Evolutionary conservation across 1,284 basidiomycete species (phyloP).

Genomic region (Amylostereum areolatum): DNA sequence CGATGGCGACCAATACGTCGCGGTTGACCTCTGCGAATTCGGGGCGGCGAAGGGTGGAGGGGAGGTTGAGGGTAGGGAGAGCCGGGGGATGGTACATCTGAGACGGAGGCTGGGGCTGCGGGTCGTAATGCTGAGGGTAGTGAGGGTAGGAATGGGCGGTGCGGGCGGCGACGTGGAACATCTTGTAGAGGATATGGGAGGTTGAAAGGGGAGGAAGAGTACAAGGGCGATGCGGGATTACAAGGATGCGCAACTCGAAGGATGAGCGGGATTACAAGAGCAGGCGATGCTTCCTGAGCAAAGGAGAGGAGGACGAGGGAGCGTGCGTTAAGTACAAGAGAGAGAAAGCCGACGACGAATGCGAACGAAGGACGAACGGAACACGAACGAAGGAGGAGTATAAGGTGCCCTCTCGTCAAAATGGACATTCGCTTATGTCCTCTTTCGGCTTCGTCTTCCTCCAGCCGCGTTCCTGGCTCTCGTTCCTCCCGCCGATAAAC

Average conservation of each 20-base stretch:
- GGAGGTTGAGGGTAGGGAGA: slow-evolving; percentile 41
- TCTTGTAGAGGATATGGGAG: too few relatives aligned
- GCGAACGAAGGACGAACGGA: slow-evolving; percentile 11
- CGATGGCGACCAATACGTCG: slow-evolving; percentile 43
- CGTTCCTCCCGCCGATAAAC: too few relatives aligned
- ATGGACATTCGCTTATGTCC: not conserved
- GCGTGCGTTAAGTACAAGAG: slow-evolving; percentile 12
- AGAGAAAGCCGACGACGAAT: slow-evolving; percentile 5
- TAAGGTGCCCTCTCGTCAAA: too few relatives aligned
- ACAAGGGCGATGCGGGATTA: not conserved
- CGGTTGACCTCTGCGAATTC: slow-evolving; percentile 45
- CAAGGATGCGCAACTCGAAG: not conserved
- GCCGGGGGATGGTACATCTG: slow-evolving; percentile 15
- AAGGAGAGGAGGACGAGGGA: slow-evolving; percentile 4
- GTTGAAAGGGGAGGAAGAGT: not conserved
- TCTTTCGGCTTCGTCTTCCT: too few relatives aligned
- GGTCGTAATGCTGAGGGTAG: slow-evolving; percentile 16
- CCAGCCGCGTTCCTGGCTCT: too few relatives aligned
- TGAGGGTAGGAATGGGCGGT: slow-evolving; percentile 19
- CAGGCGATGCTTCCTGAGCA: slow-evolving; percentile 16
- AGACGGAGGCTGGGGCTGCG: slow-evolving; percentile 9
- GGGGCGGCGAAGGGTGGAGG: slow-evolving; percentile 51
- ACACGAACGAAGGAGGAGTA: not conserved
- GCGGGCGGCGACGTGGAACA: slow-evolving; percentile 47
- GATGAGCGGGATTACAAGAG: not conserved